Conservation (phyloP, 805 yeast species). For the Torulaspora indica region DNA sequence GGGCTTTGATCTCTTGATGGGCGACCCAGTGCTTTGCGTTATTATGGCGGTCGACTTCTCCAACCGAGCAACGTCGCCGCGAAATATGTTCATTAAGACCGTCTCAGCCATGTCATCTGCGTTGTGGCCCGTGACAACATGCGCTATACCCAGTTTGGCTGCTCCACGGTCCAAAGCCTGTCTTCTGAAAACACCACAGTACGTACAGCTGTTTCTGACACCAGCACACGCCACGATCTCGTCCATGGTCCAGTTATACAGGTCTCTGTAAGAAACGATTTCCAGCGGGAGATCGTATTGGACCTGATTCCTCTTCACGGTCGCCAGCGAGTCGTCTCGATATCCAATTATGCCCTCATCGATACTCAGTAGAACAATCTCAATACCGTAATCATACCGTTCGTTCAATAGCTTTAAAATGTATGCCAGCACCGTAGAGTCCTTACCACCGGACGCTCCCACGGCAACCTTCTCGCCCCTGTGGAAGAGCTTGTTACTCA, state of each 20-base stretch:
- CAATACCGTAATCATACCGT: slow-evolving; percentile 80
- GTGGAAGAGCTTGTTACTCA: slow-evolving; percentile 59
- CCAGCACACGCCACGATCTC: slow-evolving; percentile 94
- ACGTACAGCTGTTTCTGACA: slow-evolving; percentile 88
- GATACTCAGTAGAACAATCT: slow-evolving; percentile 74
- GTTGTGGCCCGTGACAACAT: slow-evolving; percentile 96
- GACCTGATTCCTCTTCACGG: slow-evolving; percentile 85
- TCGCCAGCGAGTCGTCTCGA: slow-evolving; percentile 93
- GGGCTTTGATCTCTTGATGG: slow-evolving; percentile 91
- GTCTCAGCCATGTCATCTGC: slow-evolving; percentile 99
- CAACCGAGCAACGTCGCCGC: slow-evolving; percentile 94
- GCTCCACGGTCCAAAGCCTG: slow-evolving; percentile 98
- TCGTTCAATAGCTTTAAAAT: slow-evolving; percentile 83
- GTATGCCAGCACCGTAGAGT: slow-evolving; percentile 90
- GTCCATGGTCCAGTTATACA: slow-evolving; percentile 98
- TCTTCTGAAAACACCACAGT: slow-evolving; percentile 94
- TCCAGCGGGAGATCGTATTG: slow-evolving; percentile 79
- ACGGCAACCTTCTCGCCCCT: slow-evolving; percentile 88
- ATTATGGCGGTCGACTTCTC: slow-evolving; percentile 84
- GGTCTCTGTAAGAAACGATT: slow-evolving; percentile 78
- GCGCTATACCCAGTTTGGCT: slow-evolving; percentile 72
- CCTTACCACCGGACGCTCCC: slow-evolving; percentile 99
- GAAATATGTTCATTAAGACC: slow-evolving; percentile 82
- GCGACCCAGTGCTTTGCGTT: slow-evolving; percentile 79
- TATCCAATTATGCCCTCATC: slow-evolving; percentile 98